Percentiles rank a stretch among this genome's conserved stretches.
phyloP scores from a whole-genome alignment of 768 basidiomycete species.

The Scleroderma citrinum region DNA sequence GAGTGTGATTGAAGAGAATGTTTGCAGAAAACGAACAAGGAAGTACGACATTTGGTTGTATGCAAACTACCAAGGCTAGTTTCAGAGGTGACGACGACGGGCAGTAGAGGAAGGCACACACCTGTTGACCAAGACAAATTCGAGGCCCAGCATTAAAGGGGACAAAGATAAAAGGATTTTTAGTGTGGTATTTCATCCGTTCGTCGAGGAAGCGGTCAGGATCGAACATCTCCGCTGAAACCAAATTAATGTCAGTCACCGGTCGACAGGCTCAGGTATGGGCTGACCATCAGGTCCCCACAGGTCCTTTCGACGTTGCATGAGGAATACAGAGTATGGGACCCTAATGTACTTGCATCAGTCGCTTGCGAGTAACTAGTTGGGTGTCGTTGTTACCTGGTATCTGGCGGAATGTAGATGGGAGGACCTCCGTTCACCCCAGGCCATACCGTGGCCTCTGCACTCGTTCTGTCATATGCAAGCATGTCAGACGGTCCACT shows the following conservation, averaged over 20 bases:
- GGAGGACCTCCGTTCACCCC: conserved; percentile 19
- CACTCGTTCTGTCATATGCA: conserved; percentile 15
- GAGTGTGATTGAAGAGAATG: conserved; percentile 41
- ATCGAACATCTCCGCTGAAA: conserved; percentile 53
- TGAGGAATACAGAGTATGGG: conserved; percentile 43
- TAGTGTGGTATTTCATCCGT: conserved; percentile 48
- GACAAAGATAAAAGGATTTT: conserved; percentile 48
- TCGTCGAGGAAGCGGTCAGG: conserved; percentile 65
- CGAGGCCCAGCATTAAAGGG: conserved; percentile 38
- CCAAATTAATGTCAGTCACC: neutral
- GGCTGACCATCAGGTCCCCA: conserved; percentile 62
- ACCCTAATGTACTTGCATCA: conserved; percentile 21
- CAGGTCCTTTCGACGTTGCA: conserved; percentile 57
- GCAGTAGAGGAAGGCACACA: conserved; percentile 3
- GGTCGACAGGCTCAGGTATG: too few relatives aligned
- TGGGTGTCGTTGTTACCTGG: conserved; percentile 13
- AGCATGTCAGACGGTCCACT: neutral
- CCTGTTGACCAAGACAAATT: conserved; percentile 35
- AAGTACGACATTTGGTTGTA: conserved; percentile 63
- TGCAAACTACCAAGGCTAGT: conserved; percentile 42
- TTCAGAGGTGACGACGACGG: neutral
- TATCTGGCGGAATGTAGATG: conserved; percentile 28
- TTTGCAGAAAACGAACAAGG: conserved; percentile 54
- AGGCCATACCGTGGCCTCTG: conserved; percentile 18
- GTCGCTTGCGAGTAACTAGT: neutral